Evolutionary conservation across 2,329 filamentous ascomycete genomes (phyloP).

Genomic region (Phialemoniopsis sp.): DNA sequence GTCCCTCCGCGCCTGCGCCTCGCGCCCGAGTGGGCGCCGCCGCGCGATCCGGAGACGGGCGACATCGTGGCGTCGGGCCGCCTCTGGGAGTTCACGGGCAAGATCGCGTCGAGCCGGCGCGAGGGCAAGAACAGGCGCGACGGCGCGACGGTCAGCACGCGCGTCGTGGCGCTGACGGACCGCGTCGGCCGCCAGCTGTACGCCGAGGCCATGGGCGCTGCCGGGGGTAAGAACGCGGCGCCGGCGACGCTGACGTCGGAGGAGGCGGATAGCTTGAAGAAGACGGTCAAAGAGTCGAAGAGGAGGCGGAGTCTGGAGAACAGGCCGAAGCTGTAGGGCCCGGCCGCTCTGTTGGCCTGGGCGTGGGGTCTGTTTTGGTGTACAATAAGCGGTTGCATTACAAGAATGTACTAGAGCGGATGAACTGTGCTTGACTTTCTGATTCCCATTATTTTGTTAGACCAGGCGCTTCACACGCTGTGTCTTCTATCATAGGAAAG

Average conservation of each 20-base stretch:
- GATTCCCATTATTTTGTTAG: too few species aligned
- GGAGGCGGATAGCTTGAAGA: slow-evolving; percentile 40
- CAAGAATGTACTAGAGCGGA: too few species aligned
- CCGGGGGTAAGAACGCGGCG: slow-evolving; percentile 24
- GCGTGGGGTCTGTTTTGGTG: too few species aligned
- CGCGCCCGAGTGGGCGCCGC: slow-evolving; percentile 69
- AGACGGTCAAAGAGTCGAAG: slow-evolving; percentile 39
- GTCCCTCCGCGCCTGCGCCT: slow-evolving; percentile 61
- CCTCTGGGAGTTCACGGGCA: slow-evolving; percentile 88
- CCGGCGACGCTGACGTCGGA: slow-evolving; percentile 44
- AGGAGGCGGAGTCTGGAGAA: slow-evolving; percentile 44
- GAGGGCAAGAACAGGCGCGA: slow-evolving; percentile 98
- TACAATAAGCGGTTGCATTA: too few species aligned
- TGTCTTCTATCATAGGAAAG: too few species aligned
- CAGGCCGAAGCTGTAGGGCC: slow-evolving; percentile 47
- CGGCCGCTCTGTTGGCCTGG: too few species aligned
- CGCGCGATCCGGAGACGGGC: slow-evolving; percentile 57
- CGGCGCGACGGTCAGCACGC: slow-evolving; percentile 78
- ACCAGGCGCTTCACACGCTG: too few species aligned
- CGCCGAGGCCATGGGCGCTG: slow-evolving; percentile 42
- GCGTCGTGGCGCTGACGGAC: slow-evolving; percentile 77
- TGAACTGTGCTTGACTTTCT: too few species aligned
- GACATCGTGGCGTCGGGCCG: slow-evolving; percentile 65
- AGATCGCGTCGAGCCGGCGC: slow-evolving; percentile 74
- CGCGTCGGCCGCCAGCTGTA: slow-evolving; percentile 68